Percentiles rank a stretch among this genome's conserved stretches.
phyloP scores from a whole-genome alignment of 2,329 filamentous ascomycete genomes.

The Ophiocordyceps camponoti-saundersi region DNA sequence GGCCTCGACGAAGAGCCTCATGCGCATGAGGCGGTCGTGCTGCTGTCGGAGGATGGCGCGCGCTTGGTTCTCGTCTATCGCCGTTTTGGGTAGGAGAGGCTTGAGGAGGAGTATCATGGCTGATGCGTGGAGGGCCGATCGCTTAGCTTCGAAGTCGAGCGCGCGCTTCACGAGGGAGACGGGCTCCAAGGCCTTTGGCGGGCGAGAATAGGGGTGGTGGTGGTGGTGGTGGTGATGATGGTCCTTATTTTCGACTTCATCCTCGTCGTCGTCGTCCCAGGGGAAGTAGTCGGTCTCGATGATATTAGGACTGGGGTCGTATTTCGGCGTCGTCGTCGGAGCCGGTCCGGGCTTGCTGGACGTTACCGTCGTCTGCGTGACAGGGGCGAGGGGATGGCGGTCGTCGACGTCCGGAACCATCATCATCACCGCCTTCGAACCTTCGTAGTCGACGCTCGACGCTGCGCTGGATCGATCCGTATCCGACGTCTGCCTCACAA shows the following conservation, averaged over 20 bases:
- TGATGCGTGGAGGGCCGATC: conserved; percentile 40
- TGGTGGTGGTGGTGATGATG: conserved; percentile 35
- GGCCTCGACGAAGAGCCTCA: conserved; percentile 43
- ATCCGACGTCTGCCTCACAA: conserved; percentile 11
- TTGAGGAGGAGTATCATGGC: conserved; percentile 43
- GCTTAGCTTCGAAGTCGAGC: conserved; percentile 36
- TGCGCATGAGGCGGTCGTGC: conserved; percentile 39
- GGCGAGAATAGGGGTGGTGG: conserved; percentile 25
- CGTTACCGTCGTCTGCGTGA: background rate
- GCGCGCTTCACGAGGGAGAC: conserved; percentile 34
- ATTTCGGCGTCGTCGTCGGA: conserved; percentile 11
- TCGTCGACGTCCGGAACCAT: background rate
- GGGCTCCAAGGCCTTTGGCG: conserved; percentile 28
- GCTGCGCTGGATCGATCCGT: conserved; percentile 12
- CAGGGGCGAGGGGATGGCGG: conserved; percentile 11
- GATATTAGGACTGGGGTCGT: conserved; percentile 23
- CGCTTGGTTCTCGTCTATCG: conserved; percentile 39
- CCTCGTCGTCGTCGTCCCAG: conserved; percentile 30
- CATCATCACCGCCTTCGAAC: conserved; percentile 5
- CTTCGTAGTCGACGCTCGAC: conserved; percentile 23
- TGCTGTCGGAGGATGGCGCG: conserved; percentile 40
- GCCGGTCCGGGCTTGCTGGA: background rate
- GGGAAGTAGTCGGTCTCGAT: conserved; percentile 42
- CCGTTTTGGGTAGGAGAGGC: conserved; percentile 34
- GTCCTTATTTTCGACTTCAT: conserved; percentile 9